Conservation (phyloP, 371 early-diverging fungal genomes). For the Paraphysoderma sedebokerense region DNA sequence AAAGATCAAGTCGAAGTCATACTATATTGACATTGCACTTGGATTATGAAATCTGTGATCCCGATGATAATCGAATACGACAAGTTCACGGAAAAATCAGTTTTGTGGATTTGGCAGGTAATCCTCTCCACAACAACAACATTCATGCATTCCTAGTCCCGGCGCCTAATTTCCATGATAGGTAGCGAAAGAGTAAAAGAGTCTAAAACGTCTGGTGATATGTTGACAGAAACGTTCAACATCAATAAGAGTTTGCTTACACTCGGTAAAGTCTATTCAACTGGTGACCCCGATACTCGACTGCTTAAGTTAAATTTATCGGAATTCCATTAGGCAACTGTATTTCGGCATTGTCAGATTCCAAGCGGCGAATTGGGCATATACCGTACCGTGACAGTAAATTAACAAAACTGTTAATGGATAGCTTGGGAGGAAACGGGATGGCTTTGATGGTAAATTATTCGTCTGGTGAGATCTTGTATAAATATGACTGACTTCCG, state of each 20-base stretch:
- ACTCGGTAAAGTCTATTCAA: too few species aligned
- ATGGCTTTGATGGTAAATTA: conserved; percentile 15
- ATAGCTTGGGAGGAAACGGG: conserved; percentile 15
- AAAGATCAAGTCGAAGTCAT: conserved; percentile 14
- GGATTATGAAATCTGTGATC: conserved; percentile 4
- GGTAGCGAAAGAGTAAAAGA: conserved; percentile 17
- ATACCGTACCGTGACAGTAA: conserved; percentile 32
- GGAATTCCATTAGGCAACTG: conserved; percentile 5
- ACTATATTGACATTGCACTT: conserved; percentile 29
- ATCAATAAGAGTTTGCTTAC: conserved; percentile 26
- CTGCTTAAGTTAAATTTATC: too few species aligned
- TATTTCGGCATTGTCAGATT: conserved; percentile 10
- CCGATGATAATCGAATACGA: background rate
- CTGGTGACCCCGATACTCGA: too few species aligned
- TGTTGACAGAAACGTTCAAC: conserved; percentile 14
- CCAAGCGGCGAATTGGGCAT: conserved; percentile 12
- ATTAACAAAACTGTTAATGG: conserved; percentile 27
- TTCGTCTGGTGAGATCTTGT: background rate
- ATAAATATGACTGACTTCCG: background rate
- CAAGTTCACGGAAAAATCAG: conserved; percentile 5
- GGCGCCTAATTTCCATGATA: too few species aligned
- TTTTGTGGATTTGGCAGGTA: conserved; percentile 33
- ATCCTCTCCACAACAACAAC: too few species aligned
- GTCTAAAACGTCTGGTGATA: conserved; percentile 11
- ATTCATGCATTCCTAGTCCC: too few species aligned